Conservation (phyloP, 2,329 filamentous ascomycete genomes). For the Apiospora arundinis region DNA sequence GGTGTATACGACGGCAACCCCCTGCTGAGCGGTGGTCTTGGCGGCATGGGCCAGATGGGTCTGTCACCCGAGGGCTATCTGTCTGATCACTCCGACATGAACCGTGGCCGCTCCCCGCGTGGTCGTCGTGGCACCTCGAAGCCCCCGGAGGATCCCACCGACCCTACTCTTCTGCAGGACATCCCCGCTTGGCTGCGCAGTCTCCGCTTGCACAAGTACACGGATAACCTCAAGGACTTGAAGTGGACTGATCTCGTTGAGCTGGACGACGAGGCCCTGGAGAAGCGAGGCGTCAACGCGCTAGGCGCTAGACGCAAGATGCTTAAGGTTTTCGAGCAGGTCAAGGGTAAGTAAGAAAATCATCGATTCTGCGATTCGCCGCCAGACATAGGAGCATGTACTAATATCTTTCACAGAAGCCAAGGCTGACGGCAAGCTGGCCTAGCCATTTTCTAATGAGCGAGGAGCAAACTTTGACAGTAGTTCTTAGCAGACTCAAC, state of each 20-base stretch:
- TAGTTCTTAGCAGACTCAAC: constrained; percentile 22
- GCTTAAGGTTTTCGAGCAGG: constrained; percentile 98
- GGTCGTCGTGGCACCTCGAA: constrained; percentile 94
- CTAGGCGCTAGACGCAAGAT: constrained; percentile 95
- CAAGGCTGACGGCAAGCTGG: constrained; percentile 74
- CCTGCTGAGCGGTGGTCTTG: constrained; percentile 70
- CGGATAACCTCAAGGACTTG: constrained; percentile 95
- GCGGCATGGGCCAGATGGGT: constrained; percentile 74
- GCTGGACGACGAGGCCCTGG: constrained; percentile 90
- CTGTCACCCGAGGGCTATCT: constrained; percentile 83
- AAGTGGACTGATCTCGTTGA: constrained; percentile 94
- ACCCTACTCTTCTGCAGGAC: constrained; percentile 87
- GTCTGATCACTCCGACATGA: constrained; percentile 92
- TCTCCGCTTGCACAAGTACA: constrained; percentile 96
- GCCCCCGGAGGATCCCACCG: constrained; percentile 96
- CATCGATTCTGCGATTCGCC: neutral
- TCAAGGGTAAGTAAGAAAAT: constrained; percentile 64
- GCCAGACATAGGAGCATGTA: neutral
- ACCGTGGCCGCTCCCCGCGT: constrained; percentile 87
- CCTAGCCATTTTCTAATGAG: constrained; percentile 41
- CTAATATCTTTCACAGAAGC: constrained; percentile 61
- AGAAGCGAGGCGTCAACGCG: constrained; percentile 92
- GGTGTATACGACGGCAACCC: constrained; percentile 84
- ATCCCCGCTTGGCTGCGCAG: constrained; percentile 96
- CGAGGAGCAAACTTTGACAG: constrained; percentile 25